Conservation (phyloP, 495 filamentous ascomycete genomes). For the Thermothielavioides terrestris region DNA sequence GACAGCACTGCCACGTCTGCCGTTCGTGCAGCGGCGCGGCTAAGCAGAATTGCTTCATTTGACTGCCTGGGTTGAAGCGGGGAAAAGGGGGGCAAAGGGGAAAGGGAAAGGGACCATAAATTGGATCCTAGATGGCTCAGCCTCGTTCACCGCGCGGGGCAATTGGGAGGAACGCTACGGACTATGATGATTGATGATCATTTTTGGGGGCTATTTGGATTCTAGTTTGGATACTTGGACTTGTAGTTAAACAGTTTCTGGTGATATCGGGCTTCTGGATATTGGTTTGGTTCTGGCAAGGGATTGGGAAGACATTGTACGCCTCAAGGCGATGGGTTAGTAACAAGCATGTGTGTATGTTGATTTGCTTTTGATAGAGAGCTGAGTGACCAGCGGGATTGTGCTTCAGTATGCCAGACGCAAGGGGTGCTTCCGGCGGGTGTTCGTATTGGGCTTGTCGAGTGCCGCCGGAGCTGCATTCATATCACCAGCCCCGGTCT, state of each 20-base stretch:
- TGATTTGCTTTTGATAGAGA: too few relatives aligned
- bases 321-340: slow-evolving; percentile 4
- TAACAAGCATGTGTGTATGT: too few relatives aligned
- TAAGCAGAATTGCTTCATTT: background rate
- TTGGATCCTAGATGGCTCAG: background rate
- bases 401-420: too few relatives aligned
- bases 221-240: background rate
- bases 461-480: too few relatives aligned
- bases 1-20: background rate
- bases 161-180: slow-evolving; percentile 13
- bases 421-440: too few relatives aligned
- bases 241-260: slow-evolving; percentile 2
- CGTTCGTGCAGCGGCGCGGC: background rate
- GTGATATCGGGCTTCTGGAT: background rate
- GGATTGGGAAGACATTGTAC: slow-evolving; percentile 1
- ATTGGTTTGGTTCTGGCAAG: background rate
- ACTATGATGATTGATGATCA: slow-evolving; percentile 12
- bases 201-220: background rate
- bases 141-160: slow-evolving; percentile 1
- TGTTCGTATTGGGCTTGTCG: too few relatives aligned
- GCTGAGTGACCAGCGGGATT: too few relatives aligned
- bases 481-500: too few relatives aligned
- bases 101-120: slow-evolving; percentile 4
- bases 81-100: background rate
- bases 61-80: background rate